phyloP scores from a whole-genome alignment of 2,329 filamentous ascomycete species.

The Zasmidium citrigriseum region DNA sequence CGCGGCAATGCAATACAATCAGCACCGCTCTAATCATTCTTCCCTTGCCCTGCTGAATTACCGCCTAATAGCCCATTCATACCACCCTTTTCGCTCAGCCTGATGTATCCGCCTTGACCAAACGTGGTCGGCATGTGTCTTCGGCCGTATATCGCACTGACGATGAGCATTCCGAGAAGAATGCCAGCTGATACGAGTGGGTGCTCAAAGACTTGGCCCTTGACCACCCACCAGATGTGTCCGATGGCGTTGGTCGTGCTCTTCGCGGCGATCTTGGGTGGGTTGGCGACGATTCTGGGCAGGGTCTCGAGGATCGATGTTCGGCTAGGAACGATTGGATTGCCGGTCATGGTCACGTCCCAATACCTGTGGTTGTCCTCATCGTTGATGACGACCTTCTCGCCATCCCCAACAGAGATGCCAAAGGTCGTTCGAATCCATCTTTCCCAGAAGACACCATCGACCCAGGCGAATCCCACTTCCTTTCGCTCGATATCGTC shows the following conservation, averaged over 20 bases:
- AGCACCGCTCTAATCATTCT: slow-evolving; percentile 10
- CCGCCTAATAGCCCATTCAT: slow-evolving; percentile 68
- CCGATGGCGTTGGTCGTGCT: slow-evolving; percentile 72
- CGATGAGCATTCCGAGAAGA: slow-evolving; percentile 53
- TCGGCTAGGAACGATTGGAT: slow-evolving; percentile 83
- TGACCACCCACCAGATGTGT: slow-evolving; percentile 62
- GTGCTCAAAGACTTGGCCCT: slow-evolving; percentile 44
- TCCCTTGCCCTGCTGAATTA: slow-evolving; percentile 39
- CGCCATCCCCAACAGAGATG: slow-evolving; percentile 82
- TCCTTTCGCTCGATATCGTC: slow-evolving; percentile 83
- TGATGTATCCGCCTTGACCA: slow-evolving; percentile 36
- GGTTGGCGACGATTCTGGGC: slow-evolving; percentile 67
- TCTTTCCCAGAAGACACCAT: slow-evolving; percentile 94
- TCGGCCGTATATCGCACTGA: slow-evolving; percentile 28
- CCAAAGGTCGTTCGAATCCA: slow-evolving; percentile 97
- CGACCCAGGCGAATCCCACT: slow-evolving; percentile 95
- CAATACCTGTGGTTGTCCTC: slow-evolving; percentile 94
- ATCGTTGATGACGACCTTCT: slow-evolving; percentile 94
- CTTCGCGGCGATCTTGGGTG: slow-evolving; percentile 73
- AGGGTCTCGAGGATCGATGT: slow-evolving; percentile 89
- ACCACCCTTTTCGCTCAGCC: slow-evolving; percentile 55
- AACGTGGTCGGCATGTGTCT: slow-evolving; percentile 31
- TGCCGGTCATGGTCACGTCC: slow-evolving; percentile 87
- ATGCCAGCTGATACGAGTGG: slow-evolving; percentile 54
- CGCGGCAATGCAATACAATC: background rate